Conservation (phyloP, 1,284 basidiomycete genomes). For the Xanthoconium separans region DNA sequence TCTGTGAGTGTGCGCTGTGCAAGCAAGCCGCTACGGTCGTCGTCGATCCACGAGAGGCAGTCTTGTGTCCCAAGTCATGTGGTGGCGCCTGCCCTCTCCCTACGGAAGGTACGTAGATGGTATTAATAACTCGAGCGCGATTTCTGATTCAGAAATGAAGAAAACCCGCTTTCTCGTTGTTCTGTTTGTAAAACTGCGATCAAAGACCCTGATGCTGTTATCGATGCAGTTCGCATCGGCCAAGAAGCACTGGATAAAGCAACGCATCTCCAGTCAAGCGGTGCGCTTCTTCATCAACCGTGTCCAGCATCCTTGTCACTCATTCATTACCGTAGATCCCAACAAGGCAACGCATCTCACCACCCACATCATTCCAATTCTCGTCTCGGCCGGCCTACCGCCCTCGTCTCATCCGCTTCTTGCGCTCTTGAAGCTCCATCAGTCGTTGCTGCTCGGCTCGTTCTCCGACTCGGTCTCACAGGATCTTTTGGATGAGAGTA, state of each 20-base stretch:
- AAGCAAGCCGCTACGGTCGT: conserved; percentile 14
- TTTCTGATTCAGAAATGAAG: conserved; percentile 31
- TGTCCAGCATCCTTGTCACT: background rate
- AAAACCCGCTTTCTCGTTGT: conserved; percentile 51
- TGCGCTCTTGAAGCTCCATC: conserved; percentile 66
- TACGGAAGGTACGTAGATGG: conserved; percentile 48
- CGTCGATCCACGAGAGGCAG: conserved; percentile 68
- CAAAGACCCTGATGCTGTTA: conserved; percentile 49
- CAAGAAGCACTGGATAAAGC: conserved; percentile 73
- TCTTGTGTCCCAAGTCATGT: conserved; percentile 67
- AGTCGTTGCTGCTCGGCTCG: conserved; percentile 59
- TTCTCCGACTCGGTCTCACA: conserved; percentile 43
- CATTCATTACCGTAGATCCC: conserved; percentile 43
- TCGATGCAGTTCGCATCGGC: conserved; percentile 62
- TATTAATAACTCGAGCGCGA: background rate
- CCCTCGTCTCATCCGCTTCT: conserved; percentile 76
- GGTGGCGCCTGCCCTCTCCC: conserved; percentile 59
- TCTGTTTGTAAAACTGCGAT: conserved; percentile 54
- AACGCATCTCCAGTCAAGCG: conserved; percentile 52
- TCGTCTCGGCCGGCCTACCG: conserved; percentile 53
- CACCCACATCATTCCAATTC: conserved; percentile 61
- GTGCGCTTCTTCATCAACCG: conserved; percentile 35
- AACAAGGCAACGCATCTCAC: conserved; percentile 59
- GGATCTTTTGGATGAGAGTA: conserved; percentile 59
- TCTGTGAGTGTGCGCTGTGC: conserved; percentile 72